Evolutionary conservation across 108 stramenopile species (phyloP).

Genomic region (Chaetoceros muelleri): DNA sequence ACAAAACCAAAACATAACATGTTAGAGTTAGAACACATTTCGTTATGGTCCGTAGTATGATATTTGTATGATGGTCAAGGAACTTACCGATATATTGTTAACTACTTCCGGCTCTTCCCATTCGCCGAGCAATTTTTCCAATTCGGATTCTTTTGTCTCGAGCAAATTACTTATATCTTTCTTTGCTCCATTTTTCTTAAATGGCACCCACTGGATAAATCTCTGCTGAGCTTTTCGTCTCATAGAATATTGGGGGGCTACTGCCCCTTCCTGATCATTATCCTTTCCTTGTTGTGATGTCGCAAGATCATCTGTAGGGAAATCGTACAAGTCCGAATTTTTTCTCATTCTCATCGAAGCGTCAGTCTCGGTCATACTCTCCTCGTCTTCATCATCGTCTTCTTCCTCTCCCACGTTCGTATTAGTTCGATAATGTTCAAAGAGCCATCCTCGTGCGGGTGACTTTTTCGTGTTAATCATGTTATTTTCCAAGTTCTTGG

Average conservation of each 20-base stretch:
- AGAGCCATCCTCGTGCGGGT: slow-evolving; percentile 1
- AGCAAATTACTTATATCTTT: background rate
- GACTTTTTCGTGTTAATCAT: slow-evolving; percentile 1
- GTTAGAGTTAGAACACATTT: too few relatives aligned
- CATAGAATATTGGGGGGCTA: slow-evolving; percentile 12
- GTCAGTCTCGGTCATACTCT: slow-evolving; percentile 1
- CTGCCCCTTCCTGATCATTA: slow-evolving; percentile 17
- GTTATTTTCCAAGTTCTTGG: background rate
- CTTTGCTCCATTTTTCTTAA: background rate
- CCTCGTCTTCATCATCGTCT: slow-evolving; percentile 14
- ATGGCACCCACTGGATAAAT: too few relatives aligned
- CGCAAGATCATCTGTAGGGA: background rate
- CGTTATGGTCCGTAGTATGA: too few relatives aligned
- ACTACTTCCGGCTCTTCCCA: slow-evolving; percentile 30
- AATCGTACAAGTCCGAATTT: slow-evolving; percentile 9
- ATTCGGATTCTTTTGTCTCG: slow-evolving; percentile 10
- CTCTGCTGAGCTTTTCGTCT: too few relatives aligned
- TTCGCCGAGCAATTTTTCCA: slow-evolving; percentile 24
- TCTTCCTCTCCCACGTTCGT: background rate
- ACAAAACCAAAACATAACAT: too few relatives aligned
- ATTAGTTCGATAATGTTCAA: slow-evolving; percentile 4
- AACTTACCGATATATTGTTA: background rate
- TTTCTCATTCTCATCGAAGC: slow-evolving; percentile 8
- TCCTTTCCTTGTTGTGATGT: background rate
- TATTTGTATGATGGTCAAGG: too few relatives aligned